These are phyloP conservation scores for Trypanosoma cruzi DNA, from an alignment of 208 protist genomes.

Conservation along the genomic window DNA sequence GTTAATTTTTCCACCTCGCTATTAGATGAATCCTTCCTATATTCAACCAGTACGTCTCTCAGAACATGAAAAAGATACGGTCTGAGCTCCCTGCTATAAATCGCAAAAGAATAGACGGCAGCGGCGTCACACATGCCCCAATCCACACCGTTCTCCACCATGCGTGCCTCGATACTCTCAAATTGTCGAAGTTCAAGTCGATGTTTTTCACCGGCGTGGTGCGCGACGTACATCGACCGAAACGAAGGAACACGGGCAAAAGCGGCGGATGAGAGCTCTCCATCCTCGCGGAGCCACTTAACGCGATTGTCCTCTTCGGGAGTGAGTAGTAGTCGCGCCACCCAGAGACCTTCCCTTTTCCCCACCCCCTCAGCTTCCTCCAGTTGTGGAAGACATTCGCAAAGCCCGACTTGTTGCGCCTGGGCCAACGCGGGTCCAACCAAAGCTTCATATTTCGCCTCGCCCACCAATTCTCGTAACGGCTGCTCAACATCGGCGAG, in stretches of 20 bases:
- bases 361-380: neutral
- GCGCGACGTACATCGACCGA: slow-evolving; percentile 71
- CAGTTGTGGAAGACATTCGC: slow-evolving; percentile 29
- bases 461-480: slow-evolving; percentile 24
- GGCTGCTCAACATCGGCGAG: slow-evolving; percentile 38
- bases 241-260: slow-evolving; percentile 73
- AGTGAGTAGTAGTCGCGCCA: slow-evolving; percentile 57
- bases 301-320: slow-evolving; percentile 77
- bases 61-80: slow-evolving; percentile 31
- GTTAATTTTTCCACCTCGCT: neutral
- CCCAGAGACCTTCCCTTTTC: slow-evolving; percentile 18
- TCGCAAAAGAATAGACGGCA: slow-evolving; percentile 26
- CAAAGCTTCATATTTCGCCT: slow-evolving; percentile 28
- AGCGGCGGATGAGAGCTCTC: slow-evolving; percentile 24
- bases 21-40: neutral
- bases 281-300: slow-evolving; percentile 78
- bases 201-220: slow-evolving; percentile 19
- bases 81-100: slow-evolving; percentile 3
- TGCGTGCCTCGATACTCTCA: slow-evolving; percentile 28
- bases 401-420: slow-evolving; percentile 35
- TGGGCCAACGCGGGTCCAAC: slow-evolving; percentile 29
- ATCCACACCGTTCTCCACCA: slow-evolving; percentile 21
- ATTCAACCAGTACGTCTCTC: slow-evolving; percentile 10
- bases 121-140: slow-evolving; percentile 37
- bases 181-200: slow-evolving; percentile 15